Evolutionary conservation across 2,329 filamentous ascomycete genomes (phyloP).

Genomic region (Lachnellula subtilissima): DNA sequence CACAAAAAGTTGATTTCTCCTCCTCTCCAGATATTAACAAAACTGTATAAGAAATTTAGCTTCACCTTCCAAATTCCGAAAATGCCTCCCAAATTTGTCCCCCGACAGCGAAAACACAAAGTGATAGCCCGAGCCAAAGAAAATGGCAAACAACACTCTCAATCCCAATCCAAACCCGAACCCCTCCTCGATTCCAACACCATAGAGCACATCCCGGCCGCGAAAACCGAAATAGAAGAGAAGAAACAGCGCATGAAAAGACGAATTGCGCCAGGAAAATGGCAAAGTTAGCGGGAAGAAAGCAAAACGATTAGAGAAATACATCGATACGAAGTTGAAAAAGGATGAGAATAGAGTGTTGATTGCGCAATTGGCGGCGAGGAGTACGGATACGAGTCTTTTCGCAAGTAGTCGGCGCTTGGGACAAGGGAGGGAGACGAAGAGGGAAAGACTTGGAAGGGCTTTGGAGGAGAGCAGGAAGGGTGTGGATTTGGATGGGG

Average conservation of each 20-base stretch:
- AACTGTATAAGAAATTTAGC: background rate
- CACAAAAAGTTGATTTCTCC: background rate
- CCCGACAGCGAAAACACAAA: constrained; percentile 63
- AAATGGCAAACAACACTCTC: constrained; percentile 33
- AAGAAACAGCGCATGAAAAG: constrained; percentile 52
- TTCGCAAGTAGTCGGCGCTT: constrained; percentile 74
- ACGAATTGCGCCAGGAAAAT: constrained; percentile 47
- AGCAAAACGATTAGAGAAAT: constrained; percentile 62
- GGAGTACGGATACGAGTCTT: constrained; percentile 75
- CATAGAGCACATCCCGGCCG: constrained; percentile 44
- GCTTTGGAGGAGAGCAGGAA: constrained; percentile 61
- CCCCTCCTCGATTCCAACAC: constrained; percentile 49
- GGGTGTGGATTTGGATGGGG: constrained; percentile 43
- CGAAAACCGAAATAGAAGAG: constrained; percentile 44
- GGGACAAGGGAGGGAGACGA: constrained; percentile 67
- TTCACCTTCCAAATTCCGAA: background rate
- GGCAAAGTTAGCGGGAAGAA: constrained; percentile 59
- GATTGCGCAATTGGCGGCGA: constrained; percentile 73
- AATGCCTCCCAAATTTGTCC: constrained; percentile 46
- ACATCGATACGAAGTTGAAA: constrained; percentile 82
- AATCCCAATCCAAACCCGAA: constrained; percentile 14
- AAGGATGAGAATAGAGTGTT: constrained; percentile 88
- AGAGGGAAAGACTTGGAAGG: constrained; percentile 61
- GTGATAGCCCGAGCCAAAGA: constrained; percentile 59
- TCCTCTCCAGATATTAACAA: no score